These are phyloP conservation scores for Rhodotorula sp. DNA, from an alignment of 1,284 basidiomycete genomes.

Conservation along the genomic window DNA sequence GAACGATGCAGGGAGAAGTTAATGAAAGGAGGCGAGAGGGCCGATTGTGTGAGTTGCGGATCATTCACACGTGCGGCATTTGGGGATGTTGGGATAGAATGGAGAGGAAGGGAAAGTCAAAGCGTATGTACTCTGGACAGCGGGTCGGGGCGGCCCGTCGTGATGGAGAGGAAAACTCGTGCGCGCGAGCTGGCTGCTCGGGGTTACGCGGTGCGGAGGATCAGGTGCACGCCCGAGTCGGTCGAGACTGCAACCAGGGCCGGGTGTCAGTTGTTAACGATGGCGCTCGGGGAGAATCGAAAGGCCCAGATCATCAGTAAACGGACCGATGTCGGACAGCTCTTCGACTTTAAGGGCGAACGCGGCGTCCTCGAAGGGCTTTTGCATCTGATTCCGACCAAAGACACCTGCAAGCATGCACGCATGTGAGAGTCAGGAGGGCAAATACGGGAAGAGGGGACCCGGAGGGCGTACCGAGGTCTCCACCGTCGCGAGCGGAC, in stretches of 20 bases:
- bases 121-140: background rate
- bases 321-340: slow-evolving; percentile 68
- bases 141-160: background rate
- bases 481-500: slow-evolving; percentile 73
- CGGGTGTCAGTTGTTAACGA: background rate
- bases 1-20: background rate
- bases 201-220: slow-evolving; percentile 77
- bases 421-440: no score
- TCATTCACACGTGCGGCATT: background rate
- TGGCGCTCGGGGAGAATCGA: background rate
- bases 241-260: slow-evolving; percentile 61
- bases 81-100: background rate
- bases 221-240: slow-evolving; percentile 94
- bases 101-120: background rate
- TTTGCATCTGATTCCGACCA: slow-evolving; percentile 89
- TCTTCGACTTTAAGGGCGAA: slow-evolving; percentile 76
- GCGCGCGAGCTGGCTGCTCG: background rate
- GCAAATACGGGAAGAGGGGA: background rate
- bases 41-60: background rate
- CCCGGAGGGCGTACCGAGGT: slow-evolving; percentile 59
- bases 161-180: no score
- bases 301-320: background rate
- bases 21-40: background rate
- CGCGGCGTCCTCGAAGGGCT: slow-evolving; percentile 91
- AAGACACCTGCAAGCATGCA: slow-evolving; percentile 61